Base-by-base conservation (phyloP, 1,284 basidiomycete species). In the Stygiomarasmius scandens region DNA sequence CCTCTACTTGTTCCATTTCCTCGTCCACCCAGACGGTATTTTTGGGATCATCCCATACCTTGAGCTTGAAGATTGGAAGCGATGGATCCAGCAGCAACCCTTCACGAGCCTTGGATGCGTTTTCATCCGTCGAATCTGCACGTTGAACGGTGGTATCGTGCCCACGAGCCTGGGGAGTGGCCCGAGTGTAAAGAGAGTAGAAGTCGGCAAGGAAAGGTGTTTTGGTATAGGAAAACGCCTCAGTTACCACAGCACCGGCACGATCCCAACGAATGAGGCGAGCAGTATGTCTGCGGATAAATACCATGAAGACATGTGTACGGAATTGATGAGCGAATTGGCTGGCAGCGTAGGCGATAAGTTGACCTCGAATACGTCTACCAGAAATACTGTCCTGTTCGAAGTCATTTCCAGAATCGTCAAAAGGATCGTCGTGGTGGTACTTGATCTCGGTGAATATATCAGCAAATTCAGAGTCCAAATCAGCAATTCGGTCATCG, bases 281-380 rank as follows among this genome's bases (percentile, higher is more conserved):
- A 44, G 23, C 47, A 12, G 34, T 12, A 2, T 43, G 8, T 16
- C 38, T 38, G 10, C 9, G 16, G 12, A 56, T 44, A 10, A 23
- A 36, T n/a, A 56, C 16, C 10, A 14, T 1, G 47, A 56, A 56
- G 22, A 43, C 22, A 25, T 49, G 54, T 2, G 54, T 56, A 3
- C 54, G 54, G n/a, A 43, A 49, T 36, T 56, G 54, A n/a, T 1
- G 16, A 2, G 54, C 29, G 34, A 49, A 24, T 19, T 49, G 23
- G 12, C 22, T 9, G 24, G 25, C 38, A 6, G 38, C 48, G 16
- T 56, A 56, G 10, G 48, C 19, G 6, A 47, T 20, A 1, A 56
- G 12, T 25, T 56, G 54, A 5, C 29, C 29, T n/a, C n/a, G n/a
- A n/a, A n/a, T n/a, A n/a, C n/a, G n/a, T n/a, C n/a, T n/a, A n/a